These are phyloP conservation scores for Spongospora subterranea DNA, from an alignment of 208 protist genomes.

Conservation along the genomic window DNA sequence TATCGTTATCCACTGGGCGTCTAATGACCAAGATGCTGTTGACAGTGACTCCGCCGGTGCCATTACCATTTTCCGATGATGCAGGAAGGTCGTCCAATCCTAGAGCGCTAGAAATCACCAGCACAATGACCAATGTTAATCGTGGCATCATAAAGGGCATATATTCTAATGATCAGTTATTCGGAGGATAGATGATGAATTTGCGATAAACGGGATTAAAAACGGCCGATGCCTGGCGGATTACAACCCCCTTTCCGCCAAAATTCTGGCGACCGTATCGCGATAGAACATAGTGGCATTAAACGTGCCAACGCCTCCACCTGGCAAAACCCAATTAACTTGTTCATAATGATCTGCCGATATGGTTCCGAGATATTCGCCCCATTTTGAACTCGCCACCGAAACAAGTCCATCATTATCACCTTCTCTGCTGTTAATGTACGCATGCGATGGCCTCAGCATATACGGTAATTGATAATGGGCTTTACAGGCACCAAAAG, in stretches of 20 bases:
- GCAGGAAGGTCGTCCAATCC: too few species aligned
- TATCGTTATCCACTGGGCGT: too few species aligned
- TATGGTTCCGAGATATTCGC: constrained; percentile 44
- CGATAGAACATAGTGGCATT: background rate
- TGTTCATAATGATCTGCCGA: constrained; percentile 37
- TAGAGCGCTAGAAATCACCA: too few species aligned
- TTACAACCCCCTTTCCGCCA: background rate
- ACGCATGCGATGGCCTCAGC: constrained; percentile 12
- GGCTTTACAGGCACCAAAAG: constrained; percentile 28
- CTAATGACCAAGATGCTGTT: too few species aligned
- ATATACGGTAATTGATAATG: background rate
- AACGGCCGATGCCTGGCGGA: too few species aligned
- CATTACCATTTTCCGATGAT: too few species aligned
- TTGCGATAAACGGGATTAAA: too few species aligned
- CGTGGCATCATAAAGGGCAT: too few species aligned
- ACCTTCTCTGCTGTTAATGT: constrained; percentile 21
- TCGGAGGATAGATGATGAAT: too few species aligned
- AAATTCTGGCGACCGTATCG: background rate
- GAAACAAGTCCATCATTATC: constrained; percentile 25
- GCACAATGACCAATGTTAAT: too few species aligned
- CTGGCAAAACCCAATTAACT: background rate
- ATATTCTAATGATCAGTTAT: too few species aligned
- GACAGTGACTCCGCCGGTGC: too few species aligned
- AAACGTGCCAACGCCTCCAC: background rate
- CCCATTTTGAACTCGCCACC: constrained; percentile 10